Percentiles rank a stretch among this genome's conserved stretches.
phyloP scores from a whole-genome alignment of 306 rosid genomes.

The Lathyrus sativus region DNA sequence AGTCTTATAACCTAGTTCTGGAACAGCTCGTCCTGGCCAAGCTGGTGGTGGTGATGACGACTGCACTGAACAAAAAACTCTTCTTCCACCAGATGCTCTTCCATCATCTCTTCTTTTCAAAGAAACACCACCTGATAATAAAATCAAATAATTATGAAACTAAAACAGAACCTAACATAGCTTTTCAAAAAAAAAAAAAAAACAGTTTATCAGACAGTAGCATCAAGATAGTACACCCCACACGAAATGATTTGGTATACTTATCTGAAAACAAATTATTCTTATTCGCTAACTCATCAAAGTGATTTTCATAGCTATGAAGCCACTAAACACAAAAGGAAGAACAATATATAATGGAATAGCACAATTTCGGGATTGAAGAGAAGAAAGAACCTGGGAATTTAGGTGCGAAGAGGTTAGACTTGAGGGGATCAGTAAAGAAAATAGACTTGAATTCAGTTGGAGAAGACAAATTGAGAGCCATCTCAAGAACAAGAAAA shows the following conservation, averaged over 20 bases:
- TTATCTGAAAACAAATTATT: too few relatives aligned
- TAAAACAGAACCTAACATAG: slow-evolving; percentile 20
- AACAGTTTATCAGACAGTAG: background rate
- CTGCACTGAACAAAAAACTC: slow-evolving; percentile 64
- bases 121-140: slow-evolving; percentile 54
- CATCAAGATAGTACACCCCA: slow-evolving; percentile 11
- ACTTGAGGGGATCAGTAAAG: slow-evolving; percentile 63
- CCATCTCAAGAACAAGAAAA: slow-evolving; percentile 47
- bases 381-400: slow-evolving; percentile 59
- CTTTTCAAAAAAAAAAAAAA: background rate
- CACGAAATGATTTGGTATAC: too few relatives aligned
- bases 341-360: too few relatives aligned
- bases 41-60: slow-evolving; percentile 78
- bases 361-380: too few relatives aligned
- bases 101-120: slow-evolving; percentile 62
- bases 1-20: slow-evolving; percentile 50
- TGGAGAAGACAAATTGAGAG: slow-evolving; percentile 69
- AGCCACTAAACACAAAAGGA: too few relatives aligned
- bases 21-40: slow-evolving; percentile 92
- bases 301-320: too few relatives aligned
- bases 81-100: slow-evolving; percentile 44
- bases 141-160: background rate
- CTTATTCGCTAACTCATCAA: too few relatives aligned
- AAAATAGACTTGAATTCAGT: slow-evolving; percentile 78
- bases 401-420: slow-evolving; percentile 54